Percentiles rank a stretch among this genome's conserved stretches.
These are phyloP conservation scores for Cercospora sp. DNA, from an alignment of 2,329 filamentous ascomycete genomes.

Conservation along the genomic window DNA sequence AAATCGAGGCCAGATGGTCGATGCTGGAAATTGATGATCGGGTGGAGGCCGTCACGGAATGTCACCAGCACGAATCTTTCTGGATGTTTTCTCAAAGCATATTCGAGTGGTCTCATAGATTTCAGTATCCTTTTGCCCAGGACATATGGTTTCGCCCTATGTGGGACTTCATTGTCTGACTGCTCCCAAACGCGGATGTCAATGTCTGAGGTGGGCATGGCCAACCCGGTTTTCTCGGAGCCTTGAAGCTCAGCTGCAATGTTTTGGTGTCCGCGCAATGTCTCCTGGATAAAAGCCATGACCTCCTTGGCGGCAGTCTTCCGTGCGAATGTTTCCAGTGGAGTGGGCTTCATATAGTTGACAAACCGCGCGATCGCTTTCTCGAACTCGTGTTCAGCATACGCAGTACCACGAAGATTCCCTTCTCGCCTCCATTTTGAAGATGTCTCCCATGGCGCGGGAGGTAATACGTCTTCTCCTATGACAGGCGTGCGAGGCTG, in stretches of 20 bases:
- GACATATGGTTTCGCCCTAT: not conserved
- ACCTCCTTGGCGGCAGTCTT: slow-evolving; percentile 40
- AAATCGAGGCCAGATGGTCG: slow-evolving; percentile 51
- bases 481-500: slow-evolving; percentile 4
- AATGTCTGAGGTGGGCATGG: slow-evolving; percentile 56
- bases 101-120: slow-evolving; percentile 21
- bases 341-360: slow-evolving; percentile 47
- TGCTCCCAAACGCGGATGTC: slow-evolving; percentile 49
- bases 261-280: slow-evolving; percentile 25
- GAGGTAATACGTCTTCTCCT: not conserved
- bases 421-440: not conserved
- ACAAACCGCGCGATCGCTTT: slow-evolving; percentile 51
- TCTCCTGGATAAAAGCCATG: slow-evolving; percentile 32
- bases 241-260: slow-evolving; percentile 49
- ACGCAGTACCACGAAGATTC: not conserved
- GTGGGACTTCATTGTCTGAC: slow-evolving; percentile 27
- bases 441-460: slow-evolving; percentile 15
- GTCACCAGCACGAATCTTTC: slow-evolving; percentile 1
- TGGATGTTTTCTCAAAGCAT: not conserved
- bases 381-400: slow-evolving; percentile 28
- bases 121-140: slow-evolving; percentile 4
- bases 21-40: slow-evolving; percentile 50
- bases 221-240: slow-evolving; percentile 56
- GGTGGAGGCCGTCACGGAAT: slow-evolving; percentile 39
- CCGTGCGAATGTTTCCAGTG: slow-evolving; percentile 45